Evolutionary conservation across 768 basidiomycete genomes (phyloP).

Genomic region (Lepiota brunneoincarnata): DNA sequence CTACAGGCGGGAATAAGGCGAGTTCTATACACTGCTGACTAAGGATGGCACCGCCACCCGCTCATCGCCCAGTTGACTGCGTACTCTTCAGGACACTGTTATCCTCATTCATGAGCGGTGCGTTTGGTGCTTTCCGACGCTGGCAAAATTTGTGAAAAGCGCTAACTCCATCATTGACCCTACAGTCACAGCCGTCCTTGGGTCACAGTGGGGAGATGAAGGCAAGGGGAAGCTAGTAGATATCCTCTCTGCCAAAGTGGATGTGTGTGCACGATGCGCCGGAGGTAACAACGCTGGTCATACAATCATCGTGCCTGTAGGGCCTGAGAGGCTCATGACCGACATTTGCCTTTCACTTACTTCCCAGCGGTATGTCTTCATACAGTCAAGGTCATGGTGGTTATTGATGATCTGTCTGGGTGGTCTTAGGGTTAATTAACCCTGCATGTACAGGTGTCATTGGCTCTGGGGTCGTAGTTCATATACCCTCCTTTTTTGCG

Average conservation of each 20-base stretch:
- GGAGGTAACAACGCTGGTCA: slow-evolving; percentile 99
- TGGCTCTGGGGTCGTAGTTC: slow-evolving; percentile 94
- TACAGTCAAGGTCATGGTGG: neutral
- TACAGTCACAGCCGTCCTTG: slow-evolving; percentile 70
- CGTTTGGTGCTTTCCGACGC: too few species aligned
- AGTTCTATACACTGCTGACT: too few species aligned
- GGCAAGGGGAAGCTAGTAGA: slow-evolving; percentile 97
- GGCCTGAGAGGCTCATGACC: slow-evolving; percentile 55
- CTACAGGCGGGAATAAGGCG: too few species aligned
- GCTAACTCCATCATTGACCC: slow-evolving; percentile 19
- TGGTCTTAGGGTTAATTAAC: slow-evolving; percentile 72
- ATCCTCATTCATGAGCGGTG: slow-evolving; percentile 33
- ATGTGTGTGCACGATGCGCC: slow-evolving; percentile 94
- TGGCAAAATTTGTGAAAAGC: slow-evolving; percentile 10
- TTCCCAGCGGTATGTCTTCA: slow-evolving; percentile 76
- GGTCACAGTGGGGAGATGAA: slow-evolving; percentile 91
- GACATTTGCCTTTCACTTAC: slow-evolving; percentile 94
- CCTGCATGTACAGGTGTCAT: slow-evolving; percentile 82
- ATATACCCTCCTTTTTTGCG: slow-evolving; percentile 90
- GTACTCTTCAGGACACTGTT: too few species aligned
- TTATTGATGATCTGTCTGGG: neutral
- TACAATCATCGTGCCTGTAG: slow-evolving; percentile 85
- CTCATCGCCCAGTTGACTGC: too few species aligned
- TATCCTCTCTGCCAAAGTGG: slow-evolving; percentile 84
- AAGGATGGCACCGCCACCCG: too few species aligned